These are phyloP conservation scores for Pisolithus tinctorius DNA, from an alignment of 768 basidiomycete species.

Conservation along the genomic window DNA sequence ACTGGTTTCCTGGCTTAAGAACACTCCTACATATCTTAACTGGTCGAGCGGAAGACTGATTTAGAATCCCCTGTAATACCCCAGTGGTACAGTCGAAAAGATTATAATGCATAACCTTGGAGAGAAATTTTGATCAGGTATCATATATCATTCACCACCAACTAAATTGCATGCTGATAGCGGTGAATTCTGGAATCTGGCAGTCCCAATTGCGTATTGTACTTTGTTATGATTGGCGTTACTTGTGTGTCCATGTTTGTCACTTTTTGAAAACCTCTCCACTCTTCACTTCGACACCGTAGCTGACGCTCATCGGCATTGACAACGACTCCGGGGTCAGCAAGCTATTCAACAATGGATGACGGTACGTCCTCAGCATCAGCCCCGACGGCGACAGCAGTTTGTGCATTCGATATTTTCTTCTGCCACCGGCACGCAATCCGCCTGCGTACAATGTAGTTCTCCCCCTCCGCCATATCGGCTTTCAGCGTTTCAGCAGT, in stretches of 20 bases:
- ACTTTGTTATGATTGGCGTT: not conserved
- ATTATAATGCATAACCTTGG: too few relatives aligned
- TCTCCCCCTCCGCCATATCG: conserved; percentile 10
- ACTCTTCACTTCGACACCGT: not conserved
- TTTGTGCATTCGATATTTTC: conserved; percentile 38
- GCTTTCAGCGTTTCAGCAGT: conserved; percentile 25
- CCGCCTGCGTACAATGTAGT: conserved; percentile 24
- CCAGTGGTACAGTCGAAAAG: too few relatives aligned
- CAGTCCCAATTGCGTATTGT: too few relatives aligned
- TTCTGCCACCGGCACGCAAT: conserved; percentile 28
- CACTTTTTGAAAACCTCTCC: not conserved
- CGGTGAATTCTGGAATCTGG: too few relatives aligned
- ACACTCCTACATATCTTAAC: conserved; percentile 22
- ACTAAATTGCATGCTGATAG: too few relatives aligned
- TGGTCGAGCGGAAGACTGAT: conserved; percentile 28
- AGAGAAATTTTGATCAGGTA: too few relatives aligned
- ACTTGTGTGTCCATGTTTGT: conserved; percentile 4
- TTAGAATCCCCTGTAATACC: conserved; percentile 4
- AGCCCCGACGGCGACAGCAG: conserved; percentile 58
- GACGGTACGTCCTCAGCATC: conserved; percentile 83
- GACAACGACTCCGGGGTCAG: conserved; percentile 18
- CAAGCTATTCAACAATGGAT: conserved; percentile 39
- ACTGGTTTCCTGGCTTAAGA: conserved; percentile 58
- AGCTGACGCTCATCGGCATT: conserved; percentile 14
- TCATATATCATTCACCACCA: too few relatives aligned